A percentile compares a stretch with the other conserved stretches of the same genome.
These are phyloP conservation scores for Backusella psychrophila DNA, from an alignment of 192 early-diverging fungal species.

Conservation along the genomic window DNA sequence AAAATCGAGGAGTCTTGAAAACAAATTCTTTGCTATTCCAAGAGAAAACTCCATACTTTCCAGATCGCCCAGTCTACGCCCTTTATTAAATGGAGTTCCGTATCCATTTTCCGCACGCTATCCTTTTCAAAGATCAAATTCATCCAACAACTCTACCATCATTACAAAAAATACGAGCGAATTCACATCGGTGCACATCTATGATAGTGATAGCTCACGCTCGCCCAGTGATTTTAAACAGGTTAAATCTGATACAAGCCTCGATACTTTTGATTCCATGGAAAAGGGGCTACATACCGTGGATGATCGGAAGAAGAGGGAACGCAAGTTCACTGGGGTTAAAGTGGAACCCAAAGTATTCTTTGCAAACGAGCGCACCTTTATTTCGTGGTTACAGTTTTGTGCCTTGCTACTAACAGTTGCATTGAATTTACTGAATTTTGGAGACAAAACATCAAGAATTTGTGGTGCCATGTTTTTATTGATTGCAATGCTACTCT, in stretches of 20 bases:
- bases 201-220: background rate
- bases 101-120: background rate
- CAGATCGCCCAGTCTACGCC: slow-evolving; percentile 14
- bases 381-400: slow-evolving; percentile 81
- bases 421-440: slow-evolving; percentile 73
- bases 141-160: background rate
- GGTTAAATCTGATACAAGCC: background rate
- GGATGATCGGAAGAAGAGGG: background rate
- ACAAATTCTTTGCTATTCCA: slow-evolving; percentile 68
- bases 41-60: slow-evolving; percentile 32
- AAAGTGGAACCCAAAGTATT: slow-evolving; percentile 85
- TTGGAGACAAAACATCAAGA: slow-evolving; percentile 50
- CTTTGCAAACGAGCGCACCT: slow-evolving; percentile 88
- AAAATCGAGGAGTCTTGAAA: background rate
- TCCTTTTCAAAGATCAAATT: slow-evolving; percentile 4
- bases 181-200: background rate
- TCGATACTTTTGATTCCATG: background rate
- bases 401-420: slow-evolving; percentile 64
- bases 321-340: slow-evolving; percentile 17
- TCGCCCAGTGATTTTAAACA: background rate
- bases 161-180: background rate
- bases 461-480: slow-evolving; percentile 55
- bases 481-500: slow-evolving; percentile 13
- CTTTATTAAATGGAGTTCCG: slow-evolving; percentile 26
- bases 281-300: background rate